Base-by-base conservation (phyloP, 805 yeast genomes). In the Wickerhamiella alocasiicola region DNA sequence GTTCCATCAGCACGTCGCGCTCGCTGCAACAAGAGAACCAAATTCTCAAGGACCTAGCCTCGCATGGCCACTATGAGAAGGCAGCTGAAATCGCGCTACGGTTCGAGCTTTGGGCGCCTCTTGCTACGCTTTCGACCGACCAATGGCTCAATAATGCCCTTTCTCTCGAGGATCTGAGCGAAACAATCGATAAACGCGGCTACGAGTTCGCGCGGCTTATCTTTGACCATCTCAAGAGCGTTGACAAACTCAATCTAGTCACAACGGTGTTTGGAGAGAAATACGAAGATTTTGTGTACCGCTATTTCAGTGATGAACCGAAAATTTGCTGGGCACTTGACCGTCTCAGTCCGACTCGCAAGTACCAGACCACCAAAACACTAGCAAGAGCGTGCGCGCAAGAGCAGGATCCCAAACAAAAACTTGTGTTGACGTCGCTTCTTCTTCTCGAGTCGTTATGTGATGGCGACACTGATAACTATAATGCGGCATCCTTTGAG, bases 141-240 rank as follows among this genome's bases (percentile, higher is more conserved):
- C 19, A 28, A 12, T 36, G 39, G 39, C 32, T 36, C 6, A 25
- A 19, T 17, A 13, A 15, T 11, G 13, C 32, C 6, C 19, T 27
- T 11, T 11, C 23, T 16, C n/a, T 28, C 12, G 11, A 4, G 6
- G n/a, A 13, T n/a, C 27, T 36, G 18, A 13, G 13, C n/a, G 25
- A 11, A 4, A 23, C 17, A 20, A 36, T 36, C 6, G 31, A 28
- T 17, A 20, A 28, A 15, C 28, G 21, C 18, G 39, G 39, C 15
- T 36, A 26, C 19, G 32, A 19, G 12, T 36, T 36, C 28, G 39
- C 39, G 17, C n/a, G 23, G 9, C 31, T 36, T n/a, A 28, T 36
- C 9, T 36, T 36, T 21, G 31, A 36, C 31, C 32, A 36, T 21
- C 27, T 36, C n/a, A 20, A 20, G 28, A 18, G 20, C 12, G 15